Evolutionary conservation across 2,329 filamentous ascomycete genomes (phyloP), one percentile per base, ranked within the genome.

Genomic region (Pseudocercospora pini-densiflorae): DNA sequence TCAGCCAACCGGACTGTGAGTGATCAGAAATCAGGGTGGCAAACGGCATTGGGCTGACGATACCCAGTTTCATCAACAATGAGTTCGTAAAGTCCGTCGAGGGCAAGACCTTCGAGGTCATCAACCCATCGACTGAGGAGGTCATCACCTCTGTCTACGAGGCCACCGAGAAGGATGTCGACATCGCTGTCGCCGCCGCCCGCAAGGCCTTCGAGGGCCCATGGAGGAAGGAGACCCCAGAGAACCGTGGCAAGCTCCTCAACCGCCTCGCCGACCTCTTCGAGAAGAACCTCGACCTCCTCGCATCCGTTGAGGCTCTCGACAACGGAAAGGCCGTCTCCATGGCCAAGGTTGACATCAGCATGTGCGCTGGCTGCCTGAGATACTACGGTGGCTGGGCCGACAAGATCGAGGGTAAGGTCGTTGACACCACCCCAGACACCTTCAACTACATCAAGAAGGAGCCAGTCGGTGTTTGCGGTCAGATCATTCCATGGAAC

Each of bases 351-450:
- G 90, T 88, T 70, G 93, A 97, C 77, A 85, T 97, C 49, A 82
- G 79, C 62, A 86, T 87, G 72, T 89, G 89, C 65, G 84, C 87
- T 71, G 89, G 85, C 76, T 90, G 87, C 82, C 81, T 97, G 76
- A 89, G 93, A 80, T 97, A 94, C 84, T 95, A 94, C 75, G 93
- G 87, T 76, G 93, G 93, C 68, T 97, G 91, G 89, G 92, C 93
- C 75, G 93, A 97, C 85, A 97, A 97, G 89, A 90, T 95, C 72
- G 86, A 89, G 80, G 93, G 93, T 80, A 93, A 94, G 85, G 92
- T 93, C 64, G 89, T 95, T 71, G 92, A 96, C 75, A 91, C 92
- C 73, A 83, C 86, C 75, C 86, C 88, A 65, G 89, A 92, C 71
- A 92, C 90, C 80, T 93, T 96, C 83, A 90, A 92, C 83, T 96